These are phyloP conservation scores for Neurospora cerealis DNA, from an alignment of 495 filamentous ascomycete genomes.

Conservation along the genomic window DNA sequence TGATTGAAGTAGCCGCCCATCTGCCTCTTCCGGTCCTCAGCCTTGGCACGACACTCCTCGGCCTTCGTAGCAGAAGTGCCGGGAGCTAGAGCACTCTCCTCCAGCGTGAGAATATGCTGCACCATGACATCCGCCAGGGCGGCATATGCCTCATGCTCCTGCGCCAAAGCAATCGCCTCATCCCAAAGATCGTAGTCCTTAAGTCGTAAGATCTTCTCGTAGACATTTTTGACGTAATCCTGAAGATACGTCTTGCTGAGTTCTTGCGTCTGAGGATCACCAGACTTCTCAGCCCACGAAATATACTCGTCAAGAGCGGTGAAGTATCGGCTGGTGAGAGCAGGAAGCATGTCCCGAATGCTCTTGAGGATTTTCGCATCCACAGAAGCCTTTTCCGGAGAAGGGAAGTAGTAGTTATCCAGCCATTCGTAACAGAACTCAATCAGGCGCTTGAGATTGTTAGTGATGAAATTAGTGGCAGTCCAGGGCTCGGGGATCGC, in stretches of 20 bases:
- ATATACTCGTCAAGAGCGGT: conserved; percentile 31
- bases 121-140: conserved; percentile 54
- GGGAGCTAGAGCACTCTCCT: conserved; percentile 12
- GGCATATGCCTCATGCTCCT: conserved; percentile 59
- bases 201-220: conserved; percentile 39
- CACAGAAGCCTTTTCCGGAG: conserved; percentile 2
- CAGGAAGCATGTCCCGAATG: conserved; percentile 29
- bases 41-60: conserved; percentile 18
- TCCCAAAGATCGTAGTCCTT: conserved; percentile 58
- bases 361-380: conserved; percentile 21
- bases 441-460: conserved; percentile 43
- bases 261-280: conserved; percentile 21
- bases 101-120: conserved; percentile 27
- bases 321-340: conserved; percentile 37
- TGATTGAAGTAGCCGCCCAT: conserved; percentile 55
- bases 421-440: conserved; percentile 37
- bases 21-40: conserved; percentile 25
- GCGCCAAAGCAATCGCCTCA: conserved; percentile 61
- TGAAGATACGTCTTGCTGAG: conserved; percentile 27
- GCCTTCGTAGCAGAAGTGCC: conserved; percentile 12
- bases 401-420: conserved; percentile 7
- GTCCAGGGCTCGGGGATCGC: conserved; percentile 76
- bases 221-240: conserved; percentile 27
- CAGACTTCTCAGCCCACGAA: conserved; percentile 27
- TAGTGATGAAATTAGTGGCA: conserved; percentile 49